Evolutionary conservation across 225 moss, liverwort and hornwort species (phyloP).

Genomic region (Pseudoscleropodium purum): DNA sequence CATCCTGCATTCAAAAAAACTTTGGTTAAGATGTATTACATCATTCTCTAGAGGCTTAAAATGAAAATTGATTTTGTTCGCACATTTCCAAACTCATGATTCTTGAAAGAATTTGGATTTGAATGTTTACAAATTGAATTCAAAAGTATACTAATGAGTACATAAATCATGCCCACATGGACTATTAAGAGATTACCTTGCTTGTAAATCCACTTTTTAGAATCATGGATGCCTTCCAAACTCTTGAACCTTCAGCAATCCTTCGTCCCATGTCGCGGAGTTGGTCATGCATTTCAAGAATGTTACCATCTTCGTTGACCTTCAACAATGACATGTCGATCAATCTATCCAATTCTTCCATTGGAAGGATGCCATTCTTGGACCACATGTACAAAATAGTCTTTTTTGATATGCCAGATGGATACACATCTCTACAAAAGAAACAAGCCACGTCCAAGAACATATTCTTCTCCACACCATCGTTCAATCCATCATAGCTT

Average conservation of each 20-base stretch:
- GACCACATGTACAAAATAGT: background rate
- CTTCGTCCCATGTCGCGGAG: background rate
- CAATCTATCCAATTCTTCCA: background rate
- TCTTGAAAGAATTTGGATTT: background rate
- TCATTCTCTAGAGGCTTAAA: too few species aligned
- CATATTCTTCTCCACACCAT: background rate
- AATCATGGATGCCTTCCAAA: background rate
- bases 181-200: background rate
- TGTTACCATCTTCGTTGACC: background rate
- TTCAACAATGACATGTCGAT: background rate
- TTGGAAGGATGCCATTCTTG: background rate
- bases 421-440: background rate
- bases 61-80: background rate
- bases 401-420: background rate
- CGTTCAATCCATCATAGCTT: background rate
- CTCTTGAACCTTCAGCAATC: background rate
- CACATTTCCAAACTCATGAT: background rate
- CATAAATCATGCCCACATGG: accelerated
- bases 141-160: background rate
- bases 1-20: background rate
- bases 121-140: background rate
- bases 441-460: background rate
- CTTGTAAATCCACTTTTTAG: background rate
- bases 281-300: background rate
- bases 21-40: background rate